Conservation (phyloP, 2,329 filamentous ascomycete species). For the Botrytis squamosa region DNA sequence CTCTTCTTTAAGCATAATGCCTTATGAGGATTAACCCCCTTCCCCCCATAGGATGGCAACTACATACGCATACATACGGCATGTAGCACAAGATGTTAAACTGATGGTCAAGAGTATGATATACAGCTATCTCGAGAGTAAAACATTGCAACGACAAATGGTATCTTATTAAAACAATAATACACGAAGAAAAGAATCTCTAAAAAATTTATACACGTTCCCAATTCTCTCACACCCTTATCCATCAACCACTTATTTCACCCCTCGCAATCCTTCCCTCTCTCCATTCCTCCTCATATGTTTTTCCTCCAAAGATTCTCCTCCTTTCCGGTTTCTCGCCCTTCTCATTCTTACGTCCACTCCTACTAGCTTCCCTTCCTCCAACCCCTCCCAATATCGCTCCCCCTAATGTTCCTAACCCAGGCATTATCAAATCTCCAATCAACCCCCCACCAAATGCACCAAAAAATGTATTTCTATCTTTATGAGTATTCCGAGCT, state of each 20-base stretch:
- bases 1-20: background rate
- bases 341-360: background rate
- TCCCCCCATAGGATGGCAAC: no score
- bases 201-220: background rate
- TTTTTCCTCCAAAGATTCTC: conserved; percentile 1
- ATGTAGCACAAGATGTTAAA: background rate
- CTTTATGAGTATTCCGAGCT: conserved; percentile 10
- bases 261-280: conserved; percentile 20
- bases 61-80: no score
- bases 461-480: conserved; percentile 30
- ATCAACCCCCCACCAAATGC: conserved; percentile 30
- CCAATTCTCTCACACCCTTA: background rate
- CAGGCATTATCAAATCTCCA: conserved; percentile 32
- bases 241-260: conserved; percentile 10
- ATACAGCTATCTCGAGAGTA: background rate
- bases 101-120: no score
- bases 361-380: conserved; percentile 25
- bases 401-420: conserved; percentile 31
- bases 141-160: background rate
- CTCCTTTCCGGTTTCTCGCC: conserved; percentile 12
- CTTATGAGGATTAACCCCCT: background rate
- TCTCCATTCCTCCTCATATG: conserved; percentile 25
- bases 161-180: background rate
- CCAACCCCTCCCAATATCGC: conserved; percentile 29
- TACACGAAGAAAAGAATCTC: background rate